These are phyloP conservation scores for Yueomyces sinensis DNA, from an alignment of 805 yeast genomes.

Conservation along the genomic window DNA sequence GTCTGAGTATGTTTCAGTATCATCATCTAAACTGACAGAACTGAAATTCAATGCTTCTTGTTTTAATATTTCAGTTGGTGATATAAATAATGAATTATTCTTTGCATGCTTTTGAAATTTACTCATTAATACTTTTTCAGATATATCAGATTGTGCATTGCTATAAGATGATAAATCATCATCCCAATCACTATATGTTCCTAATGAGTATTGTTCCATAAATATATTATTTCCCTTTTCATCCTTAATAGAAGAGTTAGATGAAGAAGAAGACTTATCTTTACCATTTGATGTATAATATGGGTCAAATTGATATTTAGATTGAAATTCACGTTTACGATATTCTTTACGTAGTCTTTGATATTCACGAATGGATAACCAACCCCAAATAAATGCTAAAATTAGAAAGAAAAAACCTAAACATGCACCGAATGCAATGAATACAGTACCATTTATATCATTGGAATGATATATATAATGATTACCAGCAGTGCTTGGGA, in stretches of 20 bases:
- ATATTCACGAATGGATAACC: constrained; percentile 16
- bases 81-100: constrained; percentile 33
- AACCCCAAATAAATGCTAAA: constrained; percentile 12
- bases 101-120: constrained; percentile 1
- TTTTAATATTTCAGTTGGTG: constrained; percentile 35
- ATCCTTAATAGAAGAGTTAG: not conserved
- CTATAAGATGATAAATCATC: constrained; percentile 1
- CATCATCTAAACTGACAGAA: constrained; percentile 2
- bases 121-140: constrained; percentile 13
- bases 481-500: constrained; percentile 26
- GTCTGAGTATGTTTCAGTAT: not conserved
- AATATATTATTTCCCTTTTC: not conserved
- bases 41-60: constrained; percentile 5
- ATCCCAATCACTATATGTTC: not conserved
- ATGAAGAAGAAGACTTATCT: not conserved
- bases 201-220: not conserved
- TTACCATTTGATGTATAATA: constrained; percentile 4
- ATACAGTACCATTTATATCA: constrained; percentile 59
- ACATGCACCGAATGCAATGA: constrained; percentile 62
- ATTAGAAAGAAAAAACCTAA: constrained; percentile 38
- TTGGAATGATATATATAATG: constrained; percentile 39
- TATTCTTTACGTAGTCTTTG: constrained; percentile 19
- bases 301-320: constrained; percentile 11
- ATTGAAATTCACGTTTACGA: constrained; percentile 7
- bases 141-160: constrained; percentile 13